Conservation (phyloP, 106 monocot genomes). For the Apostasia ramifera region DNA sequence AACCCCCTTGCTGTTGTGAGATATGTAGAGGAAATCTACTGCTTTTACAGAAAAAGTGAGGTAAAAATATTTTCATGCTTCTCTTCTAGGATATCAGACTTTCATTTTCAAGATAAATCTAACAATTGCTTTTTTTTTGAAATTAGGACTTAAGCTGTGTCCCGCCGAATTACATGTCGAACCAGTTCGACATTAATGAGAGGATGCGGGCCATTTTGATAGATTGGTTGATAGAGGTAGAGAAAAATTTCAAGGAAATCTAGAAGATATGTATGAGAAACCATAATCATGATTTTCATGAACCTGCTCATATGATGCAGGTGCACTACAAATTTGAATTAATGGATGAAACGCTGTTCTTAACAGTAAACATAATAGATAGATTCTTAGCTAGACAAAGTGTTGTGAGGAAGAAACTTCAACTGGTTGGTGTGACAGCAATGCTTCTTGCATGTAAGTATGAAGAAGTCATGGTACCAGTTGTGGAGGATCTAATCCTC, state of each 20-base stretch:
- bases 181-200: conserved; percentile 81
- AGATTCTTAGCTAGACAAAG: conserved; percentile 60
- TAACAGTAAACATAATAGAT: conserved; percentile 90
- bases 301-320: conserved; percentile 17
- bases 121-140: too few species aligned
- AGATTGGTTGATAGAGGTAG: conserved; percentile 95
- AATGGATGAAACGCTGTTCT: conserved; percentile 84
- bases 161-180: conserved; percentile 73
- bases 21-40: conserved; percentile 70
- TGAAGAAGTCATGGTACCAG: conserved; percentile 86
- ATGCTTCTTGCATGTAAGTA: conserved; percentile 98
- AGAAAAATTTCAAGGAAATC: background rate
- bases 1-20: conserved; percentile 71
- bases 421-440: conserved; percentile 89
- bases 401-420: conserved; percentile 83
- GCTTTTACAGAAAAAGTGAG: conserved; percentile 55
- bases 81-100: background rate
- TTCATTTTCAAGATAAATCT: too few species aligned
- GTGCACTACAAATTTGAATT: conserved; percentile 97
- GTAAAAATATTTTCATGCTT: conserved; percentile 18
- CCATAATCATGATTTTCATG: too few species aligned
- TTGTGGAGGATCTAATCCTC: conserved; percentile 79
- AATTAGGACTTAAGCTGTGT: conserved; percentile 45
- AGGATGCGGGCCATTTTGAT: conserved; percentile 90
- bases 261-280: too few species aligned